Percentiles rank a stretch among this genome's conserved stretches.
Evolutionary conservation across 2,329 filamentous ascomycete genomes (phyloP).

Genomic region (Monosporascus sp.): DNA sequence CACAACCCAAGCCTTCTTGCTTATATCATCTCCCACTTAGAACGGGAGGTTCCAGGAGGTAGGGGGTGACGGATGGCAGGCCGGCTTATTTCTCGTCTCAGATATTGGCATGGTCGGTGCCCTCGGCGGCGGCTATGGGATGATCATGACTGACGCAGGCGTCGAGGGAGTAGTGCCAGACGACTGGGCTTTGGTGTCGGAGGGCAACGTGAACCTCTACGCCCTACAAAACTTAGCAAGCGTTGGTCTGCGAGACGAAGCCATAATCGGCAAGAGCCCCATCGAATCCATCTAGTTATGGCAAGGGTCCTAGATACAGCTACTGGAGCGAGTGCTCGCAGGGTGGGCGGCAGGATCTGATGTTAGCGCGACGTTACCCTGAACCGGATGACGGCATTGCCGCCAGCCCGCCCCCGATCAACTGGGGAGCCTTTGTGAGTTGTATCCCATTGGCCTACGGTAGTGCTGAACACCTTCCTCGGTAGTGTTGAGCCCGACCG

Average conservation of each 20-base stretch:
- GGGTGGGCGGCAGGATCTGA: conserved; percentile 46
- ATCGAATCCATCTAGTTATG: conserved; percentile 39
- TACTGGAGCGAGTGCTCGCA: conserved; percentile 49
- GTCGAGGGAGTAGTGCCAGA: background rate
- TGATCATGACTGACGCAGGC: conserved; percentile 1
- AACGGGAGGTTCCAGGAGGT: conserved; percentile 1
- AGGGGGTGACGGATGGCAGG: background rate
- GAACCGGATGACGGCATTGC: conserved; percentile 47
- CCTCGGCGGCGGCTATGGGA: conserved; percentile 1
- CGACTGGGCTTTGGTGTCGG: background rate
- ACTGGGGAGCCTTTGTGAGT: background rate
- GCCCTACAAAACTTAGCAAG: conserved; percentile 2
- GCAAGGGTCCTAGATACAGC: conserved; percentile 29
- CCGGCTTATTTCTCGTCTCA: background rate
- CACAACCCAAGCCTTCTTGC: background rate
- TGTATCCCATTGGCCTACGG: background rate
- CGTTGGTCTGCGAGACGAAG: conserved; percentile 9
- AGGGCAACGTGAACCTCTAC: conserved; percentile 3
- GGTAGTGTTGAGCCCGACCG: background rate
- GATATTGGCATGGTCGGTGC: background rate
- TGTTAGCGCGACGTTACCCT: conserved; percentile 41
- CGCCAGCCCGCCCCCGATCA: conserved; percentile 17
- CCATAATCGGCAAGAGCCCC: conserved; percentile 37
- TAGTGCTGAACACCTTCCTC: background rate
- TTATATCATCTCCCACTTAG: background rate